Evolutionary conservation across 495 filamentous ascomycete species (phyloP).

Genomic region (Xylaria telfairii): DNA sequence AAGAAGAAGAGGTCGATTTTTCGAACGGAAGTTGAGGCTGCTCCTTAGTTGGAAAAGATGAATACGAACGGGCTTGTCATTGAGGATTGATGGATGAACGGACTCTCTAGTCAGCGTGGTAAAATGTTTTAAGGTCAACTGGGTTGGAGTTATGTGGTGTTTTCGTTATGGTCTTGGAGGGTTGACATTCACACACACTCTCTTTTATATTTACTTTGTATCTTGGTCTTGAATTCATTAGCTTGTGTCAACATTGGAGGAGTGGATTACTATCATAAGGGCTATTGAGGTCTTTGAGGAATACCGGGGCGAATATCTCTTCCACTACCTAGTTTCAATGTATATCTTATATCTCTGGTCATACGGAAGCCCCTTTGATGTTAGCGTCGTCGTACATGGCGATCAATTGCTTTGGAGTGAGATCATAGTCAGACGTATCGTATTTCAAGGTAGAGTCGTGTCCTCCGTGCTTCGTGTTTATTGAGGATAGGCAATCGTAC

Average conservation of each 20-base stretch:
- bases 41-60: not conserved
- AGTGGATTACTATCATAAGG: not conserved
- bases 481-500: not conserved
- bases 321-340: not conserved
- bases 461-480: not conserved
- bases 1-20: slow-evolving; percentile 14
- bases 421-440: not conserved
- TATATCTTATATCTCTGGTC: not conserved
- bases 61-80: too few species aligned
- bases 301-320: not conserved
- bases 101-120: not conserved
- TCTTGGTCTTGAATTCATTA: not conserved
- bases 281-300: not conserved
- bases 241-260: not conserved
- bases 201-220: not conserved
- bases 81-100: not conserved
- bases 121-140: not conserved
- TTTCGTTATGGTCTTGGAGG: not conserved
- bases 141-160: not conserved
- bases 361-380: not conserved
- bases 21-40: not conserved
- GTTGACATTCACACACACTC: not conserved
- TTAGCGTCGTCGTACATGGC: too few species aligned
- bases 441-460: not conserved
- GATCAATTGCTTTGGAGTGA: not conserved